Percentiles rank a stretch among this genome's conserved stretches.
These are phyloP conservation scores for Starmerella etchellsii DNA, from an alignment of 805 yeast genomes.

Conservation along the genomic window DNA sequence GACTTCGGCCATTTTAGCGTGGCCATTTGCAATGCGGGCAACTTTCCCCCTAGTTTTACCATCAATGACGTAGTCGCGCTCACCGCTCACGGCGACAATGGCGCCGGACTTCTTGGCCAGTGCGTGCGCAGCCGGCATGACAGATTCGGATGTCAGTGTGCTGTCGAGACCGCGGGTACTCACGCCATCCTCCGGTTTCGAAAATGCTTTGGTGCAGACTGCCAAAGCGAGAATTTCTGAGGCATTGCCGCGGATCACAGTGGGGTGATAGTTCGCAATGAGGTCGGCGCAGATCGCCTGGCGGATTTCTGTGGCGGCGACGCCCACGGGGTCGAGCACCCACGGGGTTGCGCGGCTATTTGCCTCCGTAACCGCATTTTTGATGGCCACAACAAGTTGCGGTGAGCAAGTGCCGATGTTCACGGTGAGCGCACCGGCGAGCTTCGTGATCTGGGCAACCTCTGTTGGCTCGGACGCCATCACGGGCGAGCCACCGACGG, in stretches of 20 bases:
- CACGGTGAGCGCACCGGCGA: slow-evolving; percentile 47
- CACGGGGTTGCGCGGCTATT: slow-evolving; percentile 46
- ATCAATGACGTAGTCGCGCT: slow-evolving; percentile 15
- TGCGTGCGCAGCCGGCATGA: slow-evolving; percentile 13
- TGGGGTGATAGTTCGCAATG: slow-evolving; percentile 42
- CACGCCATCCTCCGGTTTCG: slow-evolving; percentile 26
- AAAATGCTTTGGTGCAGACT: slow-evolving; percentile 1
- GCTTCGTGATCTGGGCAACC: slow-evolving; percentile 47
- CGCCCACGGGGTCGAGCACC: slow-evolving; percentile 86
- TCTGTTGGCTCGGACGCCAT: slow-evolving; percentile 70
- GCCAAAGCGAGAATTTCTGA: slow-evolving; percentile 52
- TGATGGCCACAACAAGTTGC: slow-evolving; percentile 10
- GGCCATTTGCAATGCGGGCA: slow-evolving; percentile 14
- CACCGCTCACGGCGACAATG: slow-evolving; percentile 18
- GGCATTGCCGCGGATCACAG: slow-evolving; percentile 68
- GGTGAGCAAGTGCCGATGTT: slow-evolving; percentile 54
- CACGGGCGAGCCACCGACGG: slow-evolving; percentile 75
- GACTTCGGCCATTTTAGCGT: slow-evolving; percentile 19
- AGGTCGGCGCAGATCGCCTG: slow-evolving; percentile 35
- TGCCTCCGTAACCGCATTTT: slow-evolving; percentile 35
- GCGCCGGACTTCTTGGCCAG: slow-evolving; percentile 9
- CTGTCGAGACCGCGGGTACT: slow-evolving; percentile 19
- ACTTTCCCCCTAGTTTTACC: slow-evolving; percentile 3
- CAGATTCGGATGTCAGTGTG: slow-evolving; percentile 13
- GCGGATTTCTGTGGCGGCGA: slow-evolving; percentile 63